Percentiles rank a stretch among this genome's conserved stretches.
These are phyloP conservation scores for Boletus sp. DNA, from an alignment of 1,284 basidiomycete species.

Conservation along the genomic window DNA sequence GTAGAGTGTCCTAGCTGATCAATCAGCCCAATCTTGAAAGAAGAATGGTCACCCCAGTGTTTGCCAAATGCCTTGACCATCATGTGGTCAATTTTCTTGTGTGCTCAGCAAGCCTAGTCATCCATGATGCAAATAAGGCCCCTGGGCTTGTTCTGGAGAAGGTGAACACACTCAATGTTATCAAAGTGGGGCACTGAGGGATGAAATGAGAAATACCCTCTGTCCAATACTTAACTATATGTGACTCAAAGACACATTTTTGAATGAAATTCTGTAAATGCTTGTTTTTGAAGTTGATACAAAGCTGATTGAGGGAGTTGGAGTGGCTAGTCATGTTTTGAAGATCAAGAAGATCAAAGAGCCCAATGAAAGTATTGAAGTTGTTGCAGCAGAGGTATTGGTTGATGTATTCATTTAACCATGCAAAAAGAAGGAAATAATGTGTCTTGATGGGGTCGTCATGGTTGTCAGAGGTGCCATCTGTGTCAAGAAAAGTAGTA, in stretches of 20 bases:
- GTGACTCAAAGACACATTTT: conserved; percentile 77
- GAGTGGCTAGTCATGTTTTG: conserved; percentile 84
- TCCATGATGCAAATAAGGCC: conserved; percentile 98
- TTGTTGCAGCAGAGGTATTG: conserved; percentile 91
- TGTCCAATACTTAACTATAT: conserved; percentile 79
- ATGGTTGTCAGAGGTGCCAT: conserved; percentile 89
- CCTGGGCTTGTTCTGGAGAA: conserved; percentile 86
- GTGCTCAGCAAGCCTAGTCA: conserved; percentile 84
- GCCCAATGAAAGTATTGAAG: conserved; percentile 90
- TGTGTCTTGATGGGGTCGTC: conserved; percentile 94
- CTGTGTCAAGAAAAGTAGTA: conserved; percentile 94
- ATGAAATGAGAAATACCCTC: conserved; percentile 82
- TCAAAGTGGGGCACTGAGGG: conserved; percentile 84
- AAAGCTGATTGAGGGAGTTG: conserved; percentile 96
- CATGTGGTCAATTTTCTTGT: conserved; percentile 91
- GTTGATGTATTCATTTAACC: conserved; percentile 97
- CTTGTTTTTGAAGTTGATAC: conserved; percentile 96
- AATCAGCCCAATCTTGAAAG: too few relatives aligned
- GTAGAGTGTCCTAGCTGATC: too few relatives aligned
- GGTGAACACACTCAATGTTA: conserved; percentile 93
- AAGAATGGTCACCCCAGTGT: too few relatives aligned
- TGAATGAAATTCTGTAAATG: conserved; percentile 86
- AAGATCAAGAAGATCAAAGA: conserved; percentile 95
- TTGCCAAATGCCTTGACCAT: conserved; percentile 90
- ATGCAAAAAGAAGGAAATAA: conserved; percentile 94